phyloP scores from a whole-genome alignment of 148 eudicot genomes.

The Rhododendron ovatum region DNA sequence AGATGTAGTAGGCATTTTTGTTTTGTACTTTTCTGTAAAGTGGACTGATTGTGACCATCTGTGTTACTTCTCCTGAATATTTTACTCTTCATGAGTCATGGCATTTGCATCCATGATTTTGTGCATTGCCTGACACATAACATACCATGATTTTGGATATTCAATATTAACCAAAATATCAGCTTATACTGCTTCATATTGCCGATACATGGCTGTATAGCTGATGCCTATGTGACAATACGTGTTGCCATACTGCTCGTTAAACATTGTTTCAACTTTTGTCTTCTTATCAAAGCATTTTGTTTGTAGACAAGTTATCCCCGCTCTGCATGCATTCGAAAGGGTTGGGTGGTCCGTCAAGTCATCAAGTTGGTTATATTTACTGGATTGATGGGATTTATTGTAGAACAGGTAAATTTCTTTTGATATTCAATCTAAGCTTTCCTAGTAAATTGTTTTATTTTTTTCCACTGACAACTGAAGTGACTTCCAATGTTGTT shows the following conservation, averaged over 20 bases:
- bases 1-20: background rate
- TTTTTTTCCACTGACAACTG: background rate
- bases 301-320: conserved; percentile 81
- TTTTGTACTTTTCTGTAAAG: background rate
- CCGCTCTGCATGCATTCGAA: conserved; percentile 58
- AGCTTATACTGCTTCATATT: background rate
- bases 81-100: background rate
- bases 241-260: background rate
- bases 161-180: background rate
- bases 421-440: background rate
- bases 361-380: conserved; percentile 79
- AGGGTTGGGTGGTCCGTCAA: conserved; percentile 89
- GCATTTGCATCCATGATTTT: conserved; percentile 5
- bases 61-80: background rate
- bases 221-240: background rate
- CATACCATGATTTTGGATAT: background rate
- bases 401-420: conserved; percentile 69
- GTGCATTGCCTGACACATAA: background rate
- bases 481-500: conserved; percentile 13
- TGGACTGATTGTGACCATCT: background rate
- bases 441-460: background rate
- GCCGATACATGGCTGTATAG: background rate
- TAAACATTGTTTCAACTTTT: background rate
- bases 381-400: conserved; percentile 97
- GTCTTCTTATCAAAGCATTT: conserved; percentile 14